These are phyloP conservation scores for Solanum appendiculatum DNA, from an alignment of 257 asterid species.

Conservation along the genomic window DNA sequence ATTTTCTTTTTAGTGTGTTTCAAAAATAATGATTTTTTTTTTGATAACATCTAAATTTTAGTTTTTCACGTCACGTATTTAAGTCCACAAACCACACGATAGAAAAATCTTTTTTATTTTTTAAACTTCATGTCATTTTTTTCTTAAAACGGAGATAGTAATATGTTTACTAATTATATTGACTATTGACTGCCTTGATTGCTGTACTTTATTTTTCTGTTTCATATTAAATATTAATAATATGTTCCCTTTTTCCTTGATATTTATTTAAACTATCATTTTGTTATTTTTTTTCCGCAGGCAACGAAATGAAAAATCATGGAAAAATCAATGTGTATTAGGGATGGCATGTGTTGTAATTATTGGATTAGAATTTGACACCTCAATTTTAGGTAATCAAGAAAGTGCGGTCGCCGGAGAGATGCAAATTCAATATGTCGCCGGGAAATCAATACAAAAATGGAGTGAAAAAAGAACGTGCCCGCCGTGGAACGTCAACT, in stretches of 20 bases:
- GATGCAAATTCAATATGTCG: background rate
- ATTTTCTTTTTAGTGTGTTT: no score
- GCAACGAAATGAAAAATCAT: constrained; percentile 25
- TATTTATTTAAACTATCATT: background rate
- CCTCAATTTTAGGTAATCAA: background rate
- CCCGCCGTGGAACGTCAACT: constrained; percentile 61
- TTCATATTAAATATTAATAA: background rate
- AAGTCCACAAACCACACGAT: no score
- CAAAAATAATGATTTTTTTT: no score
- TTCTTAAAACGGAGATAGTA: no score
- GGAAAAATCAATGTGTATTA: constrained; percentile 26
- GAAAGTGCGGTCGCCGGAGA: constrained; percentile 22
- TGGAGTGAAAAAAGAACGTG: constrained; percentile 78
- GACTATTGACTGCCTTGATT: background rate
- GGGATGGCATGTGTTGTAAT: constrained; percentile 37
- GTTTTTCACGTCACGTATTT: no score
- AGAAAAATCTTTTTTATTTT: no score
- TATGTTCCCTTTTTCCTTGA: background rate
- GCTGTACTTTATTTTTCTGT: background rate
- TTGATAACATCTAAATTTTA: no score
- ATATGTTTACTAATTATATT: background rate
- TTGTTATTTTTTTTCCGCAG: constrained; percentile 11
- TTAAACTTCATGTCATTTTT: no score
- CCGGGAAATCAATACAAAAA: background rate
- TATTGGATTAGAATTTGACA: constrained; percentile 31